Conservation (phyloP, 2,329 filamentous ascomycete genomes). For the Neopestalotiopsis sp. region DNA sequence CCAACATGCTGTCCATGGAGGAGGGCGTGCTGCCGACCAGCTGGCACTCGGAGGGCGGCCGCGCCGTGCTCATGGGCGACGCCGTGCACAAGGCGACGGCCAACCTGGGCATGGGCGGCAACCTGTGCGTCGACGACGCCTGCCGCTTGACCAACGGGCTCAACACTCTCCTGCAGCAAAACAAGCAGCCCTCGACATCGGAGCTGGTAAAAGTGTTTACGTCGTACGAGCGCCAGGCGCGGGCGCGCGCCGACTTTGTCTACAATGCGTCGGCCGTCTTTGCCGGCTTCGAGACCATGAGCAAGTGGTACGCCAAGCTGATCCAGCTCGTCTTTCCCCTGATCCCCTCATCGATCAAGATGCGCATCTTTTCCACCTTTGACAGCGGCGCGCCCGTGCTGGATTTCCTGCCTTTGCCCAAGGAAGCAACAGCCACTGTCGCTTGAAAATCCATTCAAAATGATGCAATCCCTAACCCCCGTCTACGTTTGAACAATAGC, state of each 20-base stretch:
- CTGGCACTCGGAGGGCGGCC: slow-evolving; percentile 7
- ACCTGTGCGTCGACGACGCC: slow-evolving; percentile 12
- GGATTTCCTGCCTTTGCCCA: slow-evolving; percentile 7
- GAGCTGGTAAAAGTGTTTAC: slow-evolving; percentile 7
- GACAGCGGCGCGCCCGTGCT: slow-evolving; percentile 7
- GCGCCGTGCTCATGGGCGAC: slow-evolving; percentile 7
- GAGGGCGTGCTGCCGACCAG: slow-evolving; percentile 9
- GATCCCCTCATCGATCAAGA: slow-evolving; percentile 7
- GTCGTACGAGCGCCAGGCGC: background rate
- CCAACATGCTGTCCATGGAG: slow-evolving; percentile 10
- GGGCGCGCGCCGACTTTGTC: slow-evolving; percentile 7
- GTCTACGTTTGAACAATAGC: background rate
- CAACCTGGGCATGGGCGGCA: slow-evolving; percentile 14
- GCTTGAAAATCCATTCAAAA: background rate
- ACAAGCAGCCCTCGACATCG: background rate
- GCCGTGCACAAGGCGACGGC: slow-evolving; percentile 13
- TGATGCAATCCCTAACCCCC: background rate
- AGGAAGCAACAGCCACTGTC: background rate
- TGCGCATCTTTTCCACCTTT: slow-evolving; percentile 12
- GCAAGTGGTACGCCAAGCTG: slow-evolving; percentile 10
- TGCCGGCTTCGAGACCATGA: slow-evolving; percentile 13
- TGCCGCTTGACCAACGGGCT: slow-evolving; percentile 10
- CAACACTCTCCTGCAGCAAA: background rate
- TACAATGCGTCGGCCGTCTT: slow-evolving; percentile 6
- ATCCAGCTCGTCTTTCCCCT: slow-evolving; percentile 9